phyloP scores from a whole-genome alignment of 2,329 filamentous ascomycete genomes.

The Aspergillus sp. region DNA sequence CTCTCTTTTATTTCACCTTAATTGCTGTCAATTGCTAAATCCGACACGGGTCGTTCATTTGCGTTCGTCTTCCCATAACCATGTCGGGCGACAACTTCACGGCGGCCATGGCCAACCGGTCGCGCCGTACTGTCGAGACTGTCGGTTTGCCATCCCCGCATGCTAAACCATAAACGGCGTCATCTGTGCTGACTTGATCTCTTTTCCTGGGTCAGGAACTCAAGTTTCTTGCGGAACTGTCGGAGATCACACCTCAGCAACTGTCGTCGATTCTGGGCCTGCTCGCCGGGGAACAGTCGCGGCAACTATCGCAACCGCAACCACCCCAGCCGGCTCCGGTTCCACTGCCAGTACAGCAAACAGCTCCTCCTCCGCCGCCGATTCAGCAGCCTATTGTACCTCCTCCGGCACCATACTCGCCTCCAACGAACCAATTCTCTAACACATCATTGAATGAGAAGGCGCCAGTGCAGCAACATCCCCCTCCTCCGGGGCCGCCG shows the following conservation, averaged over 20 bases:
- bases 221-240: conserved; percentile 77
- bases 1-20: no score
- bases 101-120: conserved; percentile 67
- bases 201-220: conserved; percentile 59
- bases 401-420: conserved; percentile 28
- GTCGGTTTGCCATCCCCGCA: conserved; percentile 43
- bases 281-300: conserved; percentile 44
- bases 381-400: conserved; percentile 20
- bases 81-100: conserved; percentile 32
- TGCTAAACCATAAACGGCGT: not conserved
- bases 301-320: conserved; percentile 11
- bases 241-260: conserved; percentile 66
- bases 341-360: conserved; percentile 14
- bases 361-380: conserved; percentile 9
- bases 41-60: not conserved
- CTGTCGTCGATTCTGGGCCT: conserved; percentile 71
- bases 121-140: conserved; percentile 78
- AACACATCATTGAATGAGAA: conserved; percentile 38
- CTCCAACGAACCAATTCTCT: conserved; percentile 33
- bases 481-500: conserved; percentile 44
- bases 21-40: no score
- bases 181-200: conserved; percentile 5
- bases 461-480: conserved; percentile 30
- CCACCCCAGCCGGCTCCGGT: conserved; percentile 19
- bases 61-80: not conserved